phyloP scores from a whole-genome alignment of 768 basidiomycete species.

The Strobilomyces dryophilus region DNA sequence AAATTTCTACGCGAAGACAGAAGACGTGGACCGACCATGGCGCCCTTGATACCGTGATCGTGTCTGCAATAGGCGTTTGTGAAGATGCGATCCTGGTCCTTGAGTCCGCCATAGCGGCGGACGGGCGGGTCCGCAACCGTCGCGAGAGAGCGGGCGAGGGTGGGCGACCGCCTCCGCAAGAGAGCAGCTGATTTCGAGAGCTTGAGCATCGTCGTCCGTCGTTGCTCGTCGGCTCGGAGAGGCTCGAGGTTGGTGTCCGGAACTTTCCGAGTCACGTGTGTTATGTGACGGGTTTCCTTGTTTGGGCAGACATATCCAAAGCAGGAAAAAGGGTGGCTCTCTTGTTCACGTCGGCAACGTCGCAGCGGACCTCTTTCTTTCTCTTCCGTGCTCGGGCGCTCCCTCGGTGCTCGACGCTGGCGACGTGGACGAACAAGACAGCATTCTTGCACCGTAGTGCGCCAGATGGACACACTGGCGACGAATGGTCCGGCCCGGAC shows the following conservation, averaged over 20 bases:
- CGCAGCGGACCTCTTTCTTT: neutral
- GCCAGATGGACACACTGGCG: slow-evolving; percentile 13
- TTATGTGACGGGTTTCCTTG: slow-evolving; percentile 2
- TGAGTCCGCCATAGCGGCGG: slow-evolving; percentile 87
- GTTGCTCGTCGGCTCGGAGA: neutral
- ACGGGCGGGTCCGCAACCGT: slow-evolving; percentile 84
- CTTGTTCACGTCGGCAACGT: slow-evolving; percentile 14
- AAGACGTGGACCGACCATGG: slow-evolving; percentile 49
- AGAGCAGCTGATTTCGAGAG: slow-evolving; percentile 24
- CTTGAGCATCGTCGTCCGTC: slow-evolving; percentile 1
- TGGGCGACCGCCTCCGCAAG: slow-evolving; percentile 17
- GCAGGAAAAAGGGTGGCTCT: slow-evolving; percentile 7
- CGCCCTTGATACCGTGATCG: slow-evolving; percentile 92
- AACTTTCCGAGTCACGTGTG: slow-evolving; percentile 18
- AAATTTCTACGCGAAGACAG: neutral
- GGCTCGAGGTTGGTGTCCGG: slow-evolving; percentile 9
- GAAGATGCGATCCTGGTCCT: slow-evolving; percentile 93
- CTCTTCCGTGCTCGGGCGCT: neutral
- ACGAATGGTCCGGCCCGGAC: slow-evolving; percentile 14
- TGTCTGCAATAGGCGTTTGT: slow-evolving; percentile 86
- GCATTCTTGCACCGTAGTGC: neutral
- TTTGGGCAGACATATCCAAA: slow-evolving; percentile 3
- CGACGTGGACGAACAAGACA: neutral
- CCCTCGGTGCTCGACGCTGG: slow-evolving; percentile 2
- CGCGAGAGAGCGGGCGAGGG: slow-evolving; percentile 42